These are phyloP conservation scores for Mucor ambiguus DNA, from an alignment of 371 early-diverging fungal genomes.

Conservation along the genomic window DNA sequence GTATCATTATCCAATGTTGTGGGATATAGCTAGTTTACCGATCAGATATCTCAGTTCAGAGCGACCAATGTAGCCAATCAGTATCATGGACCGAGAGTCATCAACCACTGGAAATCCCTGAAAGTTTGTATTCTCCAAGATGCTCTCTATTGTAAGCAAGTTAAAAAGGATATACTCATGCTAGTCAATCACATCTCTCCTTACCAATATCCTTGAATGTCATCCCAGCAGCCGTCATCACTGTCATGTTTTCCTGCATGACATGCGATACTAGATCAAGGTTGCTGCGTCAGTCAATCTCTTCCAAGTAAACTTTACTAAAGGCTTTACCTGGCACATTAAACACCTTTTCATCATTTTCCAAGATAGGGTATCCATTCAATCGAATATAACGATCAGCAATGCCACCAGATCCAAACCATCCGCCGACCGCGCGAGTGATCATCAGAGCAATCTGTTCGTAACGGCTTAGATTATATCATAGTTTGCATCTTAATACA, in stretches of 20 bases:
- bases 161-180: background rate
- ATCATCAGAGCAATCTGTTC: slow-evolving; percentile 81
- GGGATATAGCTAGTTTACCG: slow-evolving; percentile 25
- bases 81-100: slow-evolving; percentile 56
- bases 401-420: slow-evolving; percentile 82
- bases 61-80: slow-evolving; percentile 85
- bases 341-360: slow-evolving; percentile 76
- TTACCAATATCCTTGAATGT: slow-evolving; percentile 44
- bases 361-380: slow-evolving; percentile 88
- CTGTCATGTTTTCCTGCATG: slow-evolving; percentile 61
- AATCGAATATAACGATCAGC: slow-evolving; percentile 84
- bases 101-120: slow-evolving; percentile 91
- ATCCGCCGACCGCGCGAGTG: slow-evolving; percentile 87
- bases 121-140: slow-evolving; percentile 56
- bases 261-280: slow-evolving; percentile 56
- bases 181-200: background rate
- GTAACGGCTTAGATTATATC: no score
- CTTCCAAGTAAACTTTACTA: background rate
- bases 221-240: slow-evolving; percentile 61
- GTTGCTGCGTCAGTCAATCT: background rate
- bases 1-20: background rate
- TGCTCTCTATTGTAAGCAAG: slow-evolving; percentile 27
- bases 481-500: background rate
- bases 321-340: slow-evolving; percentile 50
- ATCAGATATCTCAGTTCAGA: slow-evolving; percentile 76